Evolutionary conservation across 176 grass and related monocot genomes (phyloP).

Genomic region (Oropetium thomaeum): DNA sequence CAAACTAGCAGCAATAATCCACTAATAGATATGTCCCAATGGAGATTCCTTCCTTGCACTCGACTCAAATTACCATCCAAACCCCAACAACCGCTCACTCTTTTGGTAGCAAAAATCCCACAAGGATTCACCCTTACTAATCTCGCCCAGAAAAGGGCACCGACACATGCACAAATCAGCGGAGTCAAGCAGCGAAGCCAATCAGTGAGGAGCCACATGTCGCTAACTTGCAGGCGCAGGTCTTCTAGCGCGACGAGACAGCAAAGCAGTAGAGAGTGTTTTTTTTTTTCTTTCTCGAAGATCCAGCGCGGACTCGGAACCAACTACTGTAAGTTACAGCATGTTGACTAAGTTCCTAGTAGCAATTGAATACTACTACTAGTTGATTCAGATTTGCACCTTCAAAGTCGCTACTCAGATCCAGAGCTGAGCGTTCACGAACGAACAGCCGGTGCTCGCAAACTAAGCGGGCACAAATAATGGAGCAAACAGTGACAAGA

Average conservation of each 20-base stretch:
- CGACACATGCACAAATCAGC: conserved; percentile 25
- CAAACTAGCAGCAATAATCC: background rate
- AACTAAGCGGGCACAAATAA: conserved; percentile 20
- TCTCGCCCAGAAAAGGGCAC: conserved; percentile 5
- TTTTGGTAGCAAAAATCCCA: background rate
- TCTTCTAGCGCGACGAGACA: background rate
- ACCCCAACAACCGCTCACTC: background rate
- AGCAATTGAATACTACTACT: background rate
- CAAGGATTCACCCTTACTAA: background rate
- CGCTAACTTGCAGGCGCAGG: background rate
- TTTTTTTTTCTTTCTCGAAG: no score
- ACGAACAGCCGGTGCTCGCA: background rate
- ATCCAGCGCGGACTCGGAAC: background rate
- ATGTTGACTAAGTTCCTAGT: background rate
- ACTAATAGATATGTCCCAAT: background rate
- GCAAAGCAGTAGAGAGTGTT: background rate
- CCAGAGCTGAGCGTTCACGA: background rate
- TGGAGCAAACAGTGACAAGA: background rate
- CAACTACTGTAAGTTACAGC: background rate
- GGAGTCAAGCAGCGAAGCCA: conserved; percentile 1
- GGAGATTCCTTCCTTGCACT: background rate
- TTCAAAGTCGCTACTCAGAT: conserved; percentile 34
- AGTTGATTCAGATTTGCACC: background rate
- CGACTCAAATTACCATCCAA: background rate
- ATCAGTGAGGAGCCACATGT: background rate